These are phyloP conservation scores for Coemansia biformis DNA, from an alignment of 192 early-diverging fungal species.

Conservation along the genomic window DNA sequence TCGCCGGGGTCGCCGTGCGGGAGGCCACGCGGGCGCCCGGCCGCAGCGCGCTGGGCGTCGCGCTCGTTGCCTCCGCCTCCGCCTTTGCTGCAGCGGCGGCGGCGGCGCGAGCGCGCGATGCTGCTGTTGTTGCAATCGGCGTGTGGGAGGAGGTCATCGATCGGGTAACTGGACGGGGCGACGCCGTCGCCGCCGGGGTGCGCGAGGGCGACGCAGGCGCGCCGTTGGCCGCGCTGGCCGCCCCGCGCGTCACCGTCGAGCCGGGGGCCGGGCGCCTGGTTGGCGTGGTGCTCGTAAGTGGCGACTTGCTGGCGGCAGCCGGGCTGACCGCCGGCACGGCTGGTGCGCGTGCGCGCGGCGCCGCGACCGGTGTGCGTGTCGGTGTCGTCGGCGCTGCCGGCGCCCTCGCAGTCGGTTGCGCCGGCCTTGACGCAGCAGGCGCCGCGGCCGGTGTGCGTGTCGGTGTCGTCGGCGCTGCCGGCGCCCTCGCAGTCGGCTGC, in stretches of 20 bases:
- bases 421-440: too few relatives aligned
- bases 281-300: too few relatives aligned
- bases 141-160: not conserved
- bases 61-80: not conserved
- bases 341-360: too few relatives aligned
- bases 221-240: conserved; percentile 1
- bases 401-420: too few relatives aligned
- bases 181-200: conserved; percentile 7
- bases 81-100: conserved; percentile 21
- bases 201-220: not conserved
- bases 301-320: not conserved
- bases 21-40: not conserved
- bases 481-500: too few relatives aligned
- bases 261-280: too few relatives aligned
- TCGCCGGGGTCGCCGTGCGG: not conserved
- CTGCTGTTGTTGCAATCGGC: conserved; percentile 13
- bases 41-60: too few relatives aligned
- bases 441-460: too few relatives aligned
- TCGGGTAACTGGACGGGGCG: not conserved
- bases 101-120: conserved; percentile 28
- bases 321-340: not conserved
- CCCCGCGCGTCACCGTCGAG: not conserved
- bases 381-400: too few relatives aligned
- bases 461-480: too few relatives aligned
- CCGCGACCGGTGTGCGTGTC: too few relatives aligned